Base-by-base conservation (phyloP, 208 protist genomes). In the Trypanosoma theileri region DNA sequence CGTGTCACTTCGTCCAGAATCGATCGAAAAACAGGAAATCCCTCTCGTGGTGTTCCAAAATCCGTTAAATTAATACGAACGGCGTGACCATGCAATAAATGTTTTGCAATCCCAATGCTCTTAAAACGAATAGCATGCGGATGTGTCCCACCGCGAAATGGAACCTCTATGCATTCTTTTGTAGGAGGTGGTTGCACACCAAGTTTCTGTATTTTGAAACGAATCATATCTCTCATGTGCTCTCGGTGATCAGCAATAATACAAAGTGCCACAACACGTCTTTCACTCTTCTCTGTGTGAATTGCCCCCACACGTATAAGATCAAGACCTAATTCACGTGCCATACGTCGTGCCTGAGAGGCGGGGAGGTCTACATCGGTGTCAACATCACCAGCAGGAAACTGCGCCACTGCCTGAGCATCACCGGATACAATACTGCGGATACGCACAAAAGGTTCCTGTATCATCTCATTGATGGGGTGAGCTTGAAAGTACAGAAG, bases 381-480 rank as follows among this genome's bases (percentile, higher is more conserved):
- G 59, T 82, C 77, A 21, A 22, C 59, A 63, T 85, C 78, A 26
- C 55, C 53, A 14, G 50, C 58, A 52, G 62, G 57, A 52, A 65
- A 69, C 13, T 53, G 4, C 22, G 61, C 55, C 26, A 55, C 55
- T 35, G 55, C 57, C 26, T 44, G 13, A 14, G 53, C 65, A 17
- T 64, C 64, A n/a, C 31, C 52, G 3, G 62, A 44, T 17, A 66
- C 11, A 14, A 68, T 77, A 54, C 57, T 77, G 16, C 83, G 84
- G 41, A 95, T 81, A 35, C 90, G 90, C n/a, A 93, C 90, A 74
- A 88, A 93, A 0, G 79, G 59, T 59, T 93, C 87, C 61, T 92
- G 86, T 46, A 95, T 95, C 87, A 93, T 95, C 70, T 95, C 90
- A 64, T 95, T 95, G 35, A 93, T 90, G 13, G 90, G 90, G 68